A percentile compares a stretch with the other conserved stretches of the same genome.
These are phyloP conservation scores for Powellomyces hirtus DNA, from an alignment of 192 early-diverging fungal genomes.

Conservation along the genomic window DNA sequence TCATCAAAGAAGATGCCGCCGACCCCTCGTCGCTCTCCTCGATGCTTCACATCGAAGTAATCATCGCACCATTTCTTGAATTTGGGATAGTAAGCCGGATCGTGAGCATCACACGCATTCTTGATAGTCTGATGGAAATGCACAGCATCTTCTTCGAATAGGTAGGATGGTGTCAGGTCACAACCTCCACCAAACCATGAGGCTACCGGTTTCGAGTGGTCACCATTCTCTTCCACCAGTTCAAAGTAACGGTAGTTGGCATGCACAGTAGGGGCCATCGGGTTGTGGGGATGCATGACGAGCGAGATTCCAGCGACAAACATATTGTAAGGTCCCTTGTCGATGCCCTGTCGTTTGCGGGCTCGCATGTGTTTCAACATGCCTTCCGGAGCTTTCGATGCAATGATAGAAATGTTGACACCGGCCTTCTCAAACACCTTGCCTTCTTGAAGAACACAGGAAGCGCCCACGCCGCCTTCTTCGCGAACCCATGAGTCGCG, in stretches of 20 bases:
- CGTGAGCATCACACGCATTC: conserved; percentile 87
- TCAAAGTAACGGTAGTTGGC: conserved; percentile 99
- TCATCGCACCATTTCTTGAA: conserved; percentile 98
- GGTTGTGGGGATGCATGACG: conserved; percentile 95
- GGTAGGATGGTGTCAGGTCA: conserved; percentile 90
- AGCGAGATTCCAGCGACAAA: conserved; percentile 89
- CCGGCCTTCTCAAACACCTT: conserved; percentile 96
- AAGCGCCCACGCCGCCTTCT: conserved; percentile 93
- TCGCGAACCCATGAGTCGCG: conserved; percentile 80
- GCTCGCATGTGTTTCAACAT: conserved; percentile 93
- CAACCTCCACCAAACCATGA: conserved; percentile 97
- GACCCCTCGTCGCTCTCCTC: conserved; percentile 85
- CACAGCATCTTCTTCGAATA: conserved; percentile 85
- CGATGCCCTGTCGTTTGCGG: conserved; percentile 63
- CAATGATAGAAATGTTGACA: conserved; percentile 87
- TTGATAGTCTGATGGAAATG: conserved; percentile 95
- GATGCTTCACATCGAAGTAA: conserved; percentile 88
- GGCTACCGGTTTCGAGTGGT: conserved; percentile 63
- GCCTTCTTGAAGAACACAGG: conserved; percentile 88
- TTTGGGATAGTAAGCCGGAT: conserved; percentile 74
- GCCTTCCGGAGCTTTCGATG: conserved; percentile 55
- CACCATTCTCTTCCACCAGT: conserved; percentile 56
- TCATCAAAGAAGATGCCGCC: conserved; percentile 99
- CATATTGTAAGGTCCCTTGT: conserved; percentile 42
- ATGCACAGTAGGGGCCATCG: conserved; percentile 93